Evolutionary conservation across 441 rosid species (phyloP).

Genomic region (Lepidium campestre): DNA sequence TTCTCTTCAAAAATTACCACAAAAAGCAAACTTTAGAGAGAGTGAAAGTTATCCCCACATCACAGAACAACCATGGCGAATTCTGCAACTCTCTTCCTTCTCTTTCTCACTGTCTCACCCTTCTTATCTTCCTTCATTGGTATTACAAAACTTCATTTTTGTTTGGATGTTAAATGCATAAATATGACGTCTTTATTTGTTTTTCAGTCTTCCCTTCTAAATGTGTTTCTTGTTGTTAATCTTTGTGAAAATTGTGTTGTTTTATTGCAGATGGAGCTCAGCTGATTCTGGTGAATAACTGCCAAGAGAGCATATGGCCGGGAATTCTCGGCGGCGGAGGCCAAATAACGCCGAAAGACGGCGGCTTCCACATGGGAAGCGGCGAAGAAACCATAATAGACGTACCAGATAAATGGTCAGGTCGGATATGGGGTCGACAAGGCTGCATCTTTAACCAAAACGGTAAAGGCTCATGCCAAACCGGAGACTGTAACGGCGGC

Average conservation of each 20-base stretch:
- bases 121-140: conserved; percentile 28
- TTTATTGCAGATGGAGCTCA: conserved; percentile 58
- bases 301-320: conserved; percentile 83
- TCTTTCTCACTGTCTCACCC: conserved; percentile 33
- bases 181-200: neutral
- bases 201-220: neutral
- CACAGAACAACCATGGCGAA: conserved; percentile 28
- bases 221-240: neutral
- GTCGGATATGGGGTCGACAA: conserved; percentile 84
- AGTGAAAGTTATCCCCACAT: neutral
- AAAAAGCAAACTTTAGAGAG: neutral
- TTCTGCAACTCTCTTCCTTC: conserved; percentile 23
- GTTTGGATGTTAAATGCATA: neutral
- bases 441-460: conserved; percentile 57
- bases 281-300: conserved; percentile 80
- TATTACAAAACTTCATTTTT: conserved; percentile 2
- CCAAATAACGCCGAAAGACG: conserved; percentile 55
- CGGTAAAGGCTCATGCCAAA: conserved; percentile 76
- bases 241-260: neutral
- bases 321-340: conserved; percentile 80
- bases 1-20: neutral
- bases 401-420: conserved; percentile 79
- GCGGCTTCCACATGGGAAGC: conserved; percentile 66
- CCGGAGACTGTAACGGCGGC: conserved; percentile 67
- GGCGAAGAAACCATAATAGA: conserved; percentile 69